Evolutionary conservation across 2,329 filamentous ascomycete species (phyloP).

Genomic region (Hypoxylon sp.): DNA sequence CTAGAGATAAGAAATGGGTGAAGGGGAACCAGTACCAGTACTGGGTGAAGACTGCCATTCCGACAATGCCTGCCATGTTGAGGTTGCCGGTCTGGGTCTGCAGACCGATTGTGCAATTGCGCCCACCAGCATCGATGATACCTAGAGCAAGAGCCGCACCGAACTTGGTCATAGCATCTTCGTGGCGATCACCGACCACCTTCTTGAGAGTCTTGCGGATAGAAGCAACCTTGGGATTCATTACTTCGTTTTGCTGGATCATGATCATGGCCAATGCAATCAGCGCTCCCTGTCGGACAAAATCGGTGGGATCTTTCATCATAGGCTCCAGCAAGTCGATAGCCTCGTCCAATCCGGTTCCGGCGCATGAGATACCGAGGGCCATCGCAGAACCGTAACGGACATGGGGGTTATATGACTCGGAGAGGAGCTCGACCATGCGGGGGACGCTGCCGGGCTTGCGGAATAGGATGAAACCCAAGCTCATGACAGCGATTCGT

Average conservation of each 20-base stretch:
- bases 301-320: conserved; percentile 99
- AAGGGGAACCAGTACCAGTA: conserved; percentile 99
- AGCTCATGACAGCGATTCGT: conserved; percentile 94
- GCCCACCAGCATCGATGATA: conserved; percentile 97
- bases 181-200: conserved; percentile 93
- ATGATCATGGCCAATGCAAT: conserved; percentile 98
- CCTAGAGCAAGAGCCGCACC: conserved; percentile 93
- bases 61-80: conserved; percentile 98
- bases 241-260: conserved; percentile 98
- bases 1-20: conserved; percentile 95
- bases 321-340: conserved; percentile 98
- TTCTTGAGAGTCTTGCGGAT: conserved; percentile 96
- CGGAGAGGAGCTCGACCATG: conserved; percentile 97
- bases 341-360: conserved; percentile 94
- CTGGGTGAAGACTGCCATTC: conserved; percentile 97
- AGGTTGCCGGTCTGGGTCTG: conserved; percentile 98
- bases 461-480: conserved; percentile 98
- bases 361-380: conserved; percentile 96
- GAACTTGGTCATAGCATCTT: conserved; percentile 99
- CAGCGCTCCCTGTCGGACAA: conserved; percentile 95
- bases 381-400: conserved; percentile 99
- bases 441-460: conserved; percentile 97
- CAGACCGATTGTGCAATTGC: conserved; percentile 97
- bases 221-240: conserved; percentile 95
- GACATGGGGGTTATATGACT: conserved; percentile 99